These are phyloP conservation scores for Rhizopogon vesiculosus DNA, from an alignment of 768 basidiomycete genomes.

Conservation along the genomic window DNA sequence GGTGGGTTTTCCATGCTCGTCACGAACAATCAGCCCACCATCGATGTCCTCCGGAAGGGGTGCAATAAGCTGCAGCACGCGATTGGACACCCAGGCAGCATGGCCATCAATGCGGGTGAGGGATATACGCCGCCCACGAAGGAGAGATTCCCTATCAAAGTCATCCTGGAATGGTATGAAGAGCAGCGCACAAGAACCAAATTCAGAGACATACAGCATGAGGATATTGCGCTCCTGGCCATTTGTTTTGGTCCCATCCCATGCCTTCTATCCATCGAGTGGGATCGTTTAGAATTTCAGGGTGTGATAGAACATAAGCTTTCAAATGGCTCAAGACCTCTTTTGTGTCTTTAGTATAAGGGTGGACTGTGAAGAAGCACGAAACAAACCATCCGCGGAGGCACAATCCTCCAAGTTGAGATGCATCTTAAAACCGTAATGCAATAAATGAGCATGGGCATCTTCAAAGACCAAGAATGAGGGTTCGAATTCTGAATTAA, in stretches of 20 bases:
- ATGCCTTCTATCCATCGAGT: constrained; percentile 75
- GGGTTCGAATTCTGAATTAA: background rate
- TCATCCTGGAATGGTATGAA: constrained; percentile 48
- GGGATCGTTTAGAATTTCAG: constrained; percentile 48
- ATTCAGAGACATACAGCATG: constrained; percentile 46
- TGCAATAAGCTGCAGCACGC: constrained; percentile 60
- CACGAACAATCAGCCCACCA: constrained; percentile 74
- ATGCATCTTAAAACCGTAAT: constrained; percentile 62
- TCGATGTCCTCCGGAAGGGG: constrained; percentile 57
- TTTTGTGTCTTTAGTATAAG: constrained; percentile 16
- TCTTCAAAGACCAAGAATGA: constrained; percentile 36
- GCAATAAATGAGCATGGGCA: constrained; percentile 74
- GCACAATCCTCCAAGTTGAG: constrained; percentile 55
- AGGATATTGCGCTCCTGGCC: constrained; percentile 62
- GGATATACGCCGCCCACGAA: constrained; percentile 66
- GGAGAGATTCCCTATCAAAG: constrained; percentile 62
- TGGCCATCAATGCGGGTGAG: constrained; percentile 80
- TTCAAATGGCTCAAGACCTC: constrained; percentile 64
- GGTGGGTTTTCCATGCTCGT: constrained; percentile 57
- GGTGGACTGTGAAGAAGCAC: no score
- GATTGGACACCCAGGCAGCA: constrained; percentile 80
- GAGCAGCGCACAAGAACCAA: background rate
- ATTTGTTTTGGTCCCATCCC: constrained; percentile 93
- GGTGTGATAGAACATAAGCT: constrained; percentile 50
- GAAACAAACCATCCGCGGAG: constrained; percentile 51